Base-by-base conservation (phyloP, 1,284 basidiomycete species). In the Schizophyllum amplum region DNA sequence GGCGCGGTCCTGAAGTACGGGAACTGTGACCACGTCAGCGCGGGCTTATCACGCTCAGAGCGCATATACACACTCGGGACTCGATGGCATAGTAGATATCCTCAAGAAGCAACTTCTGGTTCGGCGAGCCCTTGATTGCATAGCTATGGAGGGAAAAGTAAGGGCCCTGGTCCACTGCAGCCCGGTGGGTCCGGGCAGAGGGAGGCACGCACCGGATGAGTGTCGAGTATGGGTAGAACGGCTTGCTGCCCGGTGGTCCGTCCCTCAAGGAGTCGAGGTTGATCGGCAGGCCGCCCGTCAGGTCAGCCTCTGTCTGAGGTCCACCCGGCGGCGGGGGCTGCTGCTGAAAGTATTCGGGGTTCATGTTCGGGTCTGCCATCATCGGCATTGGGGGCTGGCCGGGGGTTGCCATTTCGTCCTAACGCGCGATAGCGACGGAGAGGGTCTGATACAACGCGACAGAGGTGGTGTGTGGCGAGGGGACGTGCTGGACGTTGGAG, bases 21-120 rank as follows among this genome's bases (percentile, higher is more conserved):
- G 67, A 91, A 92, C 89, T 91, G 63, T 55, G 60, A 58, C 61
- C 47, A 59, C 24, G 25, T 55, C 20, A 24, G 53, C 13, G 26
- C 42, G 57, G 24, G 15, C 5, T 25, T 33, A 46, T 47, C 24
- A 23, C 21, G 25, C 47, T 46, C 15, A 21, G 26, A 49, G 54
- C 15, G 55, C 50, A 53, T 60, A 56, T 25, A 78, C 84, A 64
- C 71, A 90, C 87, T 65, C 88, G 79, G 55, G 87, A 90, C 70
- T 91, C 90, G 60, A 92, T 91, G 17, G 89, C 89, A 71, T 90
- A 90, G 69, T 92, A 92, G 55, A 92, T 92, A 70, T 92, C 89
- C 72, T 92, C 89, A 55, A 92, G 71, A 56, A 92, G 72, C 58
- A 92, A 68, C 67, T 90, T 90, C 71, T 87, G 84, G 67, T 88